These are phyloP conservation scores for Mycena kentingensis DNA, from an alignment of 768 basidiomycete genomes.

Conservation along the genomic window DNA sequence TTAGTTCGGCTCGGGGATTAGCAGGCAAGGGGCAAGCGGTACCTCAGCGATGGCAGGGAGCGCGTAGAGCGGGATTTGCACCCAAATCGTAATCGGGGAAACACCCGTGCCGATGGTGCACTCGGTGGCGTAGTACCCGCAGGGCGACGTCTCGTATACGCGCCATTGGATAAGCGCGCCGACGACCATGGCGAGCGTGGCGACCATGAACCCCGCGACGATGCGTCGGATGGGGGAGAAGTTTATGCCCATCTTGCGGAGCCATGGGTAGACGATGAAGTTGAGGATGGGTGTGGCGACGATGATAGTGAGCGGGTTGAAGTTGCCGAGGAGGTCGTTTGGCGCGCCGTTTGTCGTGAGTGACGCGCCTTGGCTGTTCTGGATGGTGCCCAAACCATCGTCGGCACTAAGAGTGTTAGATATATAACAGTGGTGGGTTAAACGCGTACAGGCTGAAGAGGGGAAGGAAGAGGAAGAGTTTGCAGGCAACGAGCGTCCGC, in stretches of 20 bases:
- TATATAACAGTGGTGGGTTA: not conserved
- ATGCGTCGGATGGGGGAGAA: constrained; percentile 33
- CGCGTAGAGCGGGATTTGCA: constrained; percentile 26
- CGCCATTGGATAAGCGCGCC: constrained; percentile 29
- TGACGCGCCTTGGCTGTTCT: constrained; percentile 31
- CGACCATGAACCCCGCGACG: constrained; percentile 24
- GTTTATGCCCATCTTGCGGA: constrained; percentile 32
- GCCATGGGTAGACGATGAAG: constrained; percentile 31
- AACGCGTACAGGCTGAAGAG: constrained; percentile 28
- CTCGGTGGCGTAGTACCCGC: constrained; percentile 25
- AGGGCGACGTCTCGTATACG: constrained; percentile 28
- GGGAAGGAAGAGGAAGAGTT: constrained; percentile 34
- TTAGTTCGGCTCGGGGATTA: constrained; percentile 15
- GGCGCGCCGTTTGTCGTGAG: constrained; percentile 34
- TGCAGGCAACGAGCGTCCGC: constrained; percentile 34
- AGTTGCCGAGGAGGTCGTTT: constrained; percentile 35
- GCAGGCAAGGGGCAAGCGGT: constrained; percentile 15
- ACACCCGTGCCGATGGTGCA: constrained; percentile 27
- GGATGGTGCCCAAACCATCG: constrained; percentile 30
- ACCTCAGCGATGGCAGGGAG: constrained; percentile 27
- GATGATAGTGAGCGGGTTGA: constrained; percentile 36
- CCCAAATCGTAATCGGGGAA: constrained; percentile 29
- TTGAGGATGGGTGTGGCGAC: constrained; percentile 32
- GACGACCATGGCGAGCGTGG: constrained; percentile 22
- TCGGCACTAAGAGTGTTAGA: constrained; percentile 22